Evolutionary conservation across 495 filamentous ascomycete genomes (phyloP).

Genomic region (Neurospora sp.): DNA sequence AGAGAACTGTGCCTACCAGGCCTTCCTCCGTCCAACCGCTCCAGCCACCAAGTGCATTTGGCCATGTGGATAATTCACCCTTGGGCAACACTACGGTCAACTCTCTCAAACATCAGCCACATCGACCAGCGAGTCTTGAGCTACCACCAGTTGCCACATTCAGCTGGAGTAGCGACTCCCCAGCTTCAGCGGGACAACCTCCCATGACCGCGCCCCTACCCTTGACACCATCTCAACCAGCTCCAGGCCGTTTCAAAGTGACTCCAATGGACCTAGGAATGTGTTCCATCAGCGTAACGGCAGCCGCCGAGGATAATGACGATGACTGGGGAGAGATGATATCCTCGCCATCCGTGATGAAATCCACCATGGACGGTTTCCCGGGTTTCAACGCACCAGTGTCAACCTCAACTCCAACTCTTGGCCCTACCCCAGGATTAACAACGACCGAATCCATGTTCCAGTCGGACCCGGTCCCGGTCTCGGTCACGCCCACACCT

Average conservation of each 20-base stretch:
- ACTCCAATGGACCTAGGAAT: neutral
- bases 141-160: slow-evolving; percentile 21
- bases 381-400: neutral
- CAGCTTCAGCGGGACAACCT: neutral
- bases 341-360: slow-evolving; percentile 28
- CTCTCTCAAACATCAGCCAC: slow-evolving; percentile 3
- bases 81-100: slow-evolving; percentile 4
- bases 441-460: neutral
- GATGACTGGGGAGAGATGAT: slow-evolving; percentile 50
- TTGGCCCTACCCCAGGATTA: neutral
- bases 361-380: slow-evolving; percentile 4
- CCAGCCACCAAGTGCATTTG: neutral
- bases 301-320: slow-evolving; percentile 27
- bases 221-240: neutral
- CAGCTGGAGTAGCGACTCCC: slow-evolving; percentile 24
- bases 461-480: neutral
- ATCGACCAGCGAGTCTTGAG: slow-evolving; percentile 10
- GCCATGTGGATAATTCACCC: neutral
- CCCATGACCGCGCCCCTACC: neutral
- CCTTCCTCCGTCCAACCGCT: slow-evolving; percentile 13
- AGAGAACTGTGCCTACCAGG: slow-evolving; percentile 14
- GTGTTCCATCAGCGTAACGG: neutral
- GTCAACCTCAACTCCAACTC: neutral
- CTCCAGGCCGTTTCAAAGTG: neutral
- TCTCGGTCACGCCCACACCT: neutral